Conservation (phyloP, 2,329 filamentous ascomycete species). For the Gnomoniopsis smithogilvyi region DNA sequence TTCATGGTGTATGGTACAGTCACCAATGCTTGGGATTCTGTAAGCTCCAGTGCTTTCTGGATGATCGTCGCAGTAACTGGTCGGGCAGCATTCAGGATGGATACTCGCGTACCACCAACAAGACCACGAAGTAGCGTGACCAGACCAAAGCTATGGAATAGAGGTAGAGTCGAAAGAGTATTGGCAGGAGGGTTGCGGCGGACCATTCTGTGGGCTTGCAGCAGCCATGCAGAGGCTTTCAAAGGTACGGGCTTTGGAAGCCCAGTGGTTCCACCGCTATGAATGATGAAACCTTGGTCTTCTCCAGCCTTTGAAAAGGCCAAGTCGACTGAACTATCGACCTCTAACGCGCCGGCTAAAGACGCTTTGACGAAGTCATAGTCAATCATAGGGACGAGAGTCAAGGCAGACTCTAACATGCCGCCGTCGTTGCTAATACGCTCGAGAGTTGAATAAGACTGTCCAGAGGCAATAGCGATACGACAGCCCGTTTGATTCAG, state of each 20-base stretch:
- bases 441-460: neutral
- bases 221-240: slow-evolving; percentile 2
- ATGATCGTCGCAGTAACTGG: neutral
- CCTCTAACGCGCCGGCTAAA: neutral
- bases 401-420: neutral
- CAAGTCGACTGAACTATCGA: neutral
- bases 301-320: neutral
- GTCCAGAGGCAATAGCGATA: slow-evolving; percentile 2
- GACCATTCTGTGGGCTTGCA: slow-evolving; percentile 4
- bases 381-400: neutral
- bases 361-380: neutral
- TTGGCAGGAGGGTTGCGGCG: slow-evolving; percentile 1
- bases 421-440: neutral
- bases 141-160: slow-evolving; percentile 9
- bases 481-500: slow-evolving; percentile 4
- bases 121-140: slow-evolving; percentile 5
- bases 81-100: slow-evolving; percentile 1
- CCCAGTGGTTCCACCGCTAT: slow-evolving; percentile 9
- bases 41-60: neutral
- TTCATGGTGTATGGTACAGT: slow-evolving; percentile 7
- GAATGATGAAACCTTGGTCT: neutral
- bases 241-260: slow-evolving; percentile 8
- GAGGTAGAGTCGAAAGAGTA: slow-evolving; percentile 1
- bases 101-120: slow-evolving; percentile 3
- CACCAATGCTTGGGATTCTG: neutral